Base-by-base conservation (phyloP, 2,329 filamentous ascomycete species). In the Shiraia sp. region DNA sequence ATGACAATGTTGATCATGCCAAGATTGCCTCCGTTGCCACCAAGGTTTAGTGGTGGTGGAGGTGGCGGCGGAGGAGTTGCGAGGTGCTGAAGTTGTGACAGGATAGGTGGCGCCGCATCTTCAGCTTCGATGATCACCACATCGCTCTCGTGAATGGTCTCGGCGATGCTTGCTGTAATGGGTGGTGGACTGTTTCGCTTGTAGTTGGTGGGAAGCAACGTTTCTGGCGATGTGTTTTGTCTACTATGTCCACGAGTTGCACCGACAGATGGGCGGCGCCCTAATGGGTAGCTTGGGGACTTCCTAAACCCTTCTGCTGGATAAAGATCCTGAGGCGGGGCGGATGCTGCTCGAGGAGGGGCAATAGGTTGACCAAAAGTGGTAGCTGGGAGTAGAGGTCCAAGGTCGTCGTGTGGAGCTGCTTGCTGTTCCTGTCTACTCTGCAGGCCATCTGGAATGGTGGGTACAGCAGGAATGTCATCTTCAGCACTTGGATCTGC, bases 51-150 rank as follows among this genome's bases (percentile, higher is more conserved):
- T 13, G 57, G 55, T 14, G 55, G 51, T 14, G 52, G 49, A 26
- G 55, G 59, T 9, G 62, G 76, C 2, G 77, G 76, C 1, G 79
- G 79, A 9, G 79, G 79, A 8, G 65, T 71, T 16, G 75, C 77
- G 12, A 85, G 70, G 61, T 85, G 82, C 56, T 83, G 80, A 8
- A 85, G 72, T 56, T 85, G 79, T 6, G 81, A 79, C 13, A 85
- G 72, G 8, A 82, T 68, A 8, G 78, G 76, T 10, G 79, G 77
- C 16, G 58, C 58, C 12, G 53, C 53, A 57, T 69, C 63, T 14
- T 72, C 69, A 27, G 60, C 55, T 27, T 76, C 65, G 31, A 76
- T 62, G 24, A 77, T 70, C 35, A 76, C 62, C 4, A 75, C 65
- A 35, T 73, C 61, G 9, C 68, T 66, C 35, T 67, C 62, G 29